phyloP scores from a whole-genome alignment of 2,329 filamentous ascomycete species.

The Cladophialophora psammophila region DNA sequence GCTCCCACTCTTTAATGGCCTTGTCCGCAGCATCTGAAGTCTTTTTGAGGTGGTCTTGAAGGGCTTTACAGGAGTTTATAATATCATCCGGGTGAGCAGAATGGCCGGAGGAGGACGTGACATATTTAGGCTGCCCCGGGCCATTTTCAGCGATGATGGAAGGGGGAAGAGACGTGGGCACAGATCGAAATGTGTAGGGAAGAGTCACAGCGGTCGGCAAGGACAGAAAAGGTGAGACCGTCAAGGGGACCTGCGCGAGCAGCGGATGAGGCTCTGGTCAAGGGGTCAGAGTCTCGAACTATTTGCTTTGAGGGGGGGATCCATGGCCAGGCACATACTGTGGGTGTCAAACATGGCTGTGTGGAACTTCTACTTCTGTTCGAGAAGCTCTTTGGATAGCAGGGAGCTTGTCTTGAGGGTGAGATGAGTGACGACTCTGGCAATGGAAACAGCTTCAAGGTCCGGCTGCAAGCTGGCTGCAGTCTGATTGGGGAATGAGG shows the following conservation, averaged over 20 bases:
- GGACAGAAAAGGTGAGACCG: conserved; percentile 91
- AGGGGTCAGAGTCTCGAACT: conserved; percentile 19
- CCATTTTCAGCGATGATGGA: conserved; percentile 64
- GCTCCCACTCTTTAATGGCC: conserved; percentile 74
- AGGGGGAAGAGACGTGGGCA: conserved; percentile 84
- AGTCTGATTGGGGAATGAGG: neutral
- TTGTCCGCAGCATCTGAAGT: conserved; percentile 72
- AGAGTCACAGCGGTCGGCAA: conserved; percentile 89
- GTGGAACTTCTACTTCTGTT: neutral
- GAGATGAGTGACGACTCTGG: neutral
- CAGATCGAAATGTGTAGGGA: conserved; percentile 91
- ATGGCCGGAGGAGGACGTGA: conserved; percentile 78
- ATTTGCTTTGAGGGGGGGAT: neutral
- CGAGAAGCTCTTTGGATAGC: neutral
- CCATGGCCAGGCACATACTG: conserved; percentile 44
- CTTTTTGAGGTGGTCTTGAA: conserved; percentile 76
- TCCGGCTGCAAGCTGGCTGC: neutral
- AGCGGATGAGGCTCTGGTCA: conserved; percentile 78
- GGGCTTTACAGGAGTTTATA: conserved; percentile 76
- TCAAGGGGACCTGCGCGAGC: conserved; percentile 89
- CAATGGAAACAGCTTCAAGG: neutral
- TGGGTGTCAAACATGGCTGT: conserved; percentile 54
- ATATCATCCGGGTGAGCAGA: conserved; percentile 89
- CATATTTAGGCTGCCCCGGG: conserved; percentile 69
- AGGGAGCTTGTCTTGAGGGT: neutral